These are phyloP conservation scores for Akebia trifoliata DNA, from an alignment of 164 flowering plant genomes.

Conservation along the genomic window DNA sequence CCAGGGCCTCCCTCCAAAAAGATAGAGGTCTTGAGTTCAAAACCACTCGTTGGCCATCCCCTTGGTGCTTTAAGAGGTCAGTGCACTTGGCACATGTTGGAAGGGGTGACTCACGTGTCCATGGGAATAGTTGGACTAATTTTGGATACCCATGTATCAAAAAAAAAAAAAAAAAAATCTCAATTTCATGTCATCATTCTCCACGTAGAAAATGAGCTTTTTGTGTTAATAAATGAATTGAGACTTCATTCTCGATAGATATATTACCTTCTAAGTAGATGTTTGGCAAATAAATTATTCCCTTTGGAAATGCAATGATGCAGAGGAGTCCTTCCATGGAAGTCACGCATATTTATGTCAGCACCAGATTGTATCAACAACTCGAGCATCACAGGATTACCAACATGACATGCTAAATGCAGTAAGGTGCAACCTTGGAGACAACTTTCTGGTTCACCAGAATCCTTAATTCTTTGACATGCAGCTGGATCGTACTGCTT, in stretches of 20 bases:
- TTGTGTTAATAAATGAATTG: neutral
- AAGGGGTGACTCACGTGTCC: too few species aligned
- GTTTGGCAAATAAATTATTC: slow-evolving; percentile 60
- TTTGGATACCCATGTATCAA: too few species aligned
- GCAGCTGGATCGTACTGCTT: slow-evolving; percentile 37
- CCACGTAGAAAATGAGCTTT: neutral
- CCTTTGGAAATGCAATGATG: slow-evolving; percentile 73
- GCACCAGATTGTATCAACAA: slow-evolving; percentile 84
- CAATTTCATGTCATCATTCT: neutral
- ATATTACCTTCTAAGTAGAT: slow-evolving; percentile 75
- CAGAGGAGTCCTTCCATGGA: slow-evolving; percentile 86
- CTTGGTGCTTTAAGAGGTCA: too few species aligned
- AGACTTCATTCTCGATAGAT: neutral
- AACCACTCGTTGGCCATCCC: too few species aligned
- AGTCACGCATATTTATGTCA: slow-evolving; percentile 65
- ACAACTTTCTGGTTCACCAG: slow-evolving; percentile 43
- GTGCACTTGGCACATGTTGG: too few species aligned
- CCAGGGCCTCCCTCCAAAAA: too few species aligned
- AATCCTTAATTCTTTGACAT: slow-evolving; percentile 41
- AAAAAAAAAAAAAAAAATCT: neutral
- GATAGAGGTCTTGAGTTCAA: too few species aligned
- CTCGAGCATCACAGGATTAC: slow-evolving; percentile 66
- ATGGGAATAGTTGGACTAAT: too few species aligned
- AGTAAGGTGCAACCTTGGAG: slow-evolving; percentile 75
- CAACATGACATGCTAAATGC: slow-evolving; percentile 75